Conservation (phyloP, 495 filamentous ascomycete genomes). For the Wilcoxina mikolae region DNA sequence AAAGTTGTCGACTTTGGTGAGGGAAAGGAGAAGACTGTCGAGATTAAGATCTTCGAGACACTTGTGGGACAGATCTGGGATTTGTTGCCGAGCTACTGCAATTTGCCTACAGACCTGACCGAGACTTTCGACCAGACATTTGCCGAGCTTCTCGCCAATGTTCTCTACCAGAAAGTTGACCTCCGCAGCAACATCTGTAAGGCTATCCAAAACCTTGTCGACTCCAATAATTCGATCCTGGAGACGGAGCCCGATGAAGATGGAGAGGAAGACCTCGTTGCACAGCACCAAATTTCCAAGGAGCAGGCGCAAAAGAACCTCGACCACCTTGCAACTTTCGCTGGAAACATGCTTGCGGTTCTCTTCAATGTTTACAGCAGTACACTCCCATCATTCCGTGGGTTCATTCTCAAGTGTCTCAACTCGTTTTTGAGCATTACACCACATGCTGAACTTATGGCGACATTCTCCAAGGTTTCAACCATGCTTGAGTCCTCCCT, state of each 20-base stretch:
- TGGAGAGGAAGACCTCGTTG: constrained; percentile 48
- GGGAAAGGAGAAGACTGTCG: constrained; percentile 64
- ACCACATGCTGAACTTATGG: constrained; percentile 58
- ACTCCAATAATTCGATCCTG: constrained; percentile 72
- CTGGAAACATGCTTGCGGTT: constrained; percentile 79
- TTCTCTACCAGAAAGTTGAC: constrained; percentile 83
- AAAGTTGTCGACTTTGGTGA: constrained; percentile 63
- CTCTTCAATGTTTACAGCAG: constrained; percentile 96
- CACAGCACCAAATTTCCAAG: constrained; percentile 60
- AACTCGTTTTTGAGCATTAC: constrained; percentile 87
- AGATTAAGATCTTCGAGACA: constrained; percentile 94
- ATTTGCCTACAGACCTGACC: constrained; percentile 65
- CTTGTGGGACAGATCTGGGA: constrained; percentile 92
- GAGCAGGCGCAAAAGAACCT: constrained; percentile 60
- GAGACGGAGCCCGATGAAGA: constrained; percentile 41
- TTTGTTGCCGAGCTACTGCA: constrained; percentile 86
- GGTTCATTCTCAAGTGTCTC: constrained; percentile 79
- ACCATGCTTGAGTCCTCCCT: constrained; percentile 66
- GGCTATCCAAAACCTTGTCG: constrained; percentile 68
- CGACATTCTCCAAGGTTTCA: constrained; percentile 74
- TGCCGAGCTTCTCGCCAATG: constrained; percentile 75
- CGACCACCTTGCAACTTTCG: constrained; percentile 56
- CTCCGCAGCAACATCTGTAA: constrained; percentile 74
- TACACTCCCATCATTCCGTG: constrained; percentile 80
- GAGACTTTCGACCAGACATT: constrained; percentile 75